phyloP scores from a whole-genome alignment of 768 basidiomycete genomes.

The Trametes villosa region DNA sequence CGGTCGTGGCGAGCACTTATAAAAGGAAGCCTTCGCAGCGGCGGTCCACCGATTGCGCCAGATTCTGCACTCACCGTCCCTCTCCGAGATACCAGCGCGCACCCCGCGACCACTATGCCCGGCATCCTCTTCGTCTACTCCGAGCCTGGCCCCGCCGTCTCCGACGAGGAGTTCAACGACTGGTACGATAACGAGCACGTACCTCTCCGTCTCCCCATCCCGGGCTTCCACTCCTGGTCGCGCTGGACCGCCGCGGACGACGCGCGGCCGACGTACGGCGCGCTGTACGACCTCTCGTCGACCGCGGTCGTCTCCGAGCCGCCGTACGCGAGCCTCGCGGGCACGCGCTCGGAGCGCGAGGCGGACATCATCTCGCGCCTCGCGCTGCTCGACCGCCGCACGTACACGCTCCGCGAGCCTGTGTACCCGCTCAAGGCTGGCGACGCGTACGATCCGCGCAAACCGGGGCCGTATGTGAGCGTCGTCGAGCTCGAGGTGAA shows the following conservation, averaged over 20 bases:
- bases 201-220: conserved; percentile 40
- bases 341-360: conserved; percentile 37
- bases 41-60: no score
- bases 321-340: conserved; percentile 41
- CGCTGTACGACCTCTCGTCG: conserved; percentile 42
- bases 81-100: no score
- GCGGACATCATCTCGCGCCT: conserved; percentile 35
- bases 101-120: conserved; percentile 2
- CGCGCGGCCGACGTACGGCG: conserved; percentile 37
- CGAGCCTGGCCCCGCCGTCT: conserved; percentile 7
- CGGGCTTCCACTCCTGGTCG: conserved; percentile 41
- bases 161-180: conserved; percentile 44
- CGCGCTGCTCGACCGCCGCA: conserved; percentile 40
- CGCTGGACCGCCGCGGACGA: conserved; percentile 41
- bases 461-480: conserved; percentile 31
- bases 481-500: conserved; percentile 32
- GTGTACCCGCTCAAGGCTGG: conserved; percentile 7
- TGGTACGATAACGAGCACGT: conserved; percentile 65
- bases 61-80: no score
- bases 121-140: conserved; percentile 11
- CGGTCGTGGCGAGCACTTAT: no score
- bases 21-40: no score
- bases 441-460: conserved; percentile 27
- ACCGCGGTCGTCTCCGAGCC: conserved; percentile 34
- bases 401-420: conserved; percentile 32